Evolutionary conservation across 148 eudicot genomes (phyloP).

Genomic region (Spergularia marina): DNA sequence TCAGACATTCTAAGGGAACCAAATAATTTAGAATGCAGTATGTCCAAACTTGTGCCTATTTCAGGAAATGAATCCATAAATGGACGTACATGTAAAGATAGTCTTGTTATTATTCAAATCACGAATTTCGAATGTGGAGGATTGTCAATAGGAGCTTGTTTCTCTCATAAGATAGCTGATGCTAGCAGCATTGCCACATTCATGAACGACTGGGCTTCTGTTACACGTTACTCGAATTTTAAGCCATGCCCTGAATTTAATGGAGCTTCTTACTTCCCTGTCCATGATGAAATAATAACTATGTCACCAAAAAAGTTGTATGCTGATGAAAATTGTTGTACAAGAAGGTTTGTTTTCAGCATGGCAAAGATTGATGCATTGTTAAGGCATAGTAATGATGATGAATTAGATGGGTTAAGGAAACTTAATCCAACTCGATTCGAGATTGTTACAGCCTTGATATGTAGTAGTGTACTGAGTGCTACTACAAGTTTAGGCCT

Average conservation of each 20-base stretch:
- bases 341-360: constrained; percentile 36
- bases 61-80: constrained; percentile 10
- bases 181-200: constrained; percentile 31
- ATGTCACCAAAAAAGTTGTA: constrained; percentile 14
- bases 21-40: constrained; percentile 5
- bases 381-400: constrained; percentile 15
- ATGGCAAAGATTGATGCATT: constrained; percentile 26
- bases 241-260: constrained; percentile 26
- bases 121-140: constrained; percentile 40
- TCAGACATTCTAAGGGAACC: constrained; percentile 27
- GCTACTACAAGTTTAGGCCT: constrained; percentile 11
- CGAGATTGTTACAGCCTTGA: constrained; percentile 31
- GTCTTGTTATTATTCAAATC: constrained; percentile 38
- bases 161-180: constrained; percentile 37
- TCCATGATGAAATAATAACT: constrained; percentile 11
- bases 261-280: constrained; percentile 30
- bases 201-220: constrained; percentile 36
- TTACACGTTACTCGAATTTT: constrained; percentile 1
- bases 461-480: constrained; percentile 33
- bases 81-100: constrained; percentile 1
- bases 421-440: constrained; percentile 31
- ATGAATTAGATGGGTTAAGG: not conserved
- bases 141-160: constrained; percentile 29
- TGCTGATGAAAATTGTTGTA: constrained; percentile 7
- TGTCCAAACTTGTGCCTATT: constrained; percentile 33